These are phyloP conservation scores for Solanum chilense DNA, from an alignment of 257 asterid species.

Conservation along the genomic window DNA sequence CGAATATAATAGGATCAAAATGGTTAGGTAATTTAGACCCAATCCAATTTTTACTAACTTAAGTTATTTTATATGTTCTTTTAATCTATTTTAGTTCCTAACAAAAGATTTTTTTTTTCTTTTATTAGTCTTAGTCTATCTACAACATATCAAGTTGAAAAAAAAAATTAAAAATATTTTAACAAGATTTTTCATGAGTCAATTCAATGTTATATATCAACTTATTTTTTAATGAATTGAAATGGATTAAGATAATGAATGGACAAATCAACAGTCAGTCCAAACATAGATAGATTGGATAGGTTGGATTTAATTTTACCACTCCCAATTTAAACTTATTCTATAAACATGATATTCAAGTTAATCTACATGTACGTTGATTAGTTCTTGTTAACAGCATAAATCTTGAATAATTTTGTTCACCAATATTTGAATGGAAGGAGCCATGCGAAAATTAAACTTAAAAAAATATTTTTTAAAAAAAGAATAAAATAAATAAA, in stretches of 20 bases:
- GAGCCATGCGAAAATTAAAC: not conserved
- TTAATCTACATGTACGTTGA: not conserved
- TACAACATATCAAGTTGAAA: not conserved
- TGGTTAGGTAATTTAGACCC: not conserved
- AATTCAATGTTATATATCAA: too few relatives aligned
- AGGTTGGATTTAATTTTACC: too few relatives aligned
- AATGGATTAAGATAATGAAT: not conserved
- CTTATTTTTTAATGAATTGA: too few relatives aligned
- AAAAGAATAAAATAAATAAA: too few relatives aligned
- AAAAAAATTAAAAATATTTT: too few relatives aligned
- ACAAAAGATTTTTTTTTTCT: too few relatives aligned
- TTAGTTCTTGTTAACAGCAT: not conserved
- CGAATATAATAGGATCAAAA: fast-evolving
- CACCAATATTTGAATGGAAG: not conserved
- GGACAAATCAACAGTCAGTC: not conserved
- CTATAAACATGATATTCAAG: not conserved
- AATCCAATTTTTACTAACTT: too few relatives aligned
- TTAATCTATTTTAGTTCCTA: not conserved
- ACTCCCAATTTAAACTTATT: not conserved
- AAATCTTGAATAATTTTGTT: not conserved
- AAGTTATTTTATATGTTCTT: not conserved
- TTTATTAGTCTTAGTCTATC: too few relatives aligned
- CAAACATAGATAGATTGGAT: fast-evolving
- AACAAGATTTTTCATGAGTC: not conserved
- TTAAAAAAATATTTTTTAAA: too few relatives aligned